Base-by-base conservation (phyloP, 805 yeast genomes). In the Candida ortonii region DNA sequence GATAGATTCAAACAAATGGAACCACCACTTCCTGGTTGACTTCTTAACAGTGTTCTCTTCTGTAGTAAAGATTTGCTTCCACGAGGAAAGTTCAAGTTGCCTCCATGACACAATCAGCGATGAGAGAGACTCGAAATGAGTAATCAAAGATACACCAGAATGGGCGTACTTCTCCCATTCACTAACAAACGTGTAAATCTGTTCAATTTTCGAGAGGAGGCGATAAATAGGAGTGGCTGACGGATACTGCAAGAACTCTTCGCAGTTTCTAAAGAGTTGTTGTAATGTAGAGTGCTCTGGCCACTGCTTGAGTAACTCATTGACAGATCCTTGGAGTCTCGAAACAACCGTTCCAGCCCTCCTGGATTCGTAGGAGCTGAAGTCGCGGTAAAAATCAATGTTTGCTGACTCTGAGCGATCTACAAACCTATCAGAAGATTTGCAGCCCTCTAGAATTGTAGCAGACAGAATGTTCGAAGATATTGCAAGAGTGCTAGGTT, bases 141-240 rank as follows among this genome's bases (percentile, higher is more conserved):
- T 50, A 24, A 64, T 64, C 33, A 93, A 62, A 1, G 94, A 73
- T 1, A 84, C 89, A 33, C 84, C 80, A 8, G 78, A 69, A 18
- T 88, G 78, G 1, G 97, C 95, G 59, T 84, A 88, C 44, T 85
- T 83, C 56, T 93, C 93, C 97, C 98, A 93, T 55, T 93, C 97
- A 16, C 81, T 71, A 41, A 89, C 70, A 52, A 75, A 80, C 0
- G 87, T 83, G 52, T 84, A 85, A 18, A 90, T 73, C 53, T 85
- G 95, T 59, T 93, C 98, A 22, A 87, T 62, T 58, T 89, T 89
- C 32, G 81, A 84, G 26, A 94, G 65, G 36, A 80, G 70, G 46
- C 83, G 73, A 7, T 89, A 89, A 21, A 93, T 61, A 0, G 98
- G 93, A 0, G 84, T 76, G 19, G 67, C 63, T 2, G 79, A 67